Evolutionary conservation across 177 flowering plant species (phyloP), one percentile per base, ranked within the genome.

Genomic region (Vitis hybrid): DNA sequence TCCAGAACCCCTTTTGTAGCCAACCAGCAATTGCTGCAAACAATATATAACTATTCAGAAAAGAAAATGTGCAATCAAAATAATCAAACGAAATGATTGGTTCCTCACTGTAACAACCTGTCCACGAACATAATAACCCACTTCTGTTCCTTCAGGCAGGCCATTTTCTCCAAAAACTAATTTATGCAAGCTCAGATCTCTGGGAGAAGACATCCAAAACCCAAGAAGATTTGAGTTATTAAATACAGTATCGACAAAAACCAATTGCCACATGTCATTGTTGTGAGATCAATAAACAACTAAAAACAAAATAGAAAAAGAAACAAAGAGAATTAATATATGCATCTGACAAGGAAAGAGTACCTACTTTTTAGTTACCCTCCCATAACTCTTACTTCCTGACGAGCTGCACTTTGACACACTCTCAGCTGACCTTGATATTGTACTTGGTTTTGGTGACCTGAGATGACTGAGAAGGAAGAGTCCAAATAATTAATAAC

Each of bases 101-200:
- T 50, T 62, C 21, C 10, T 67, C 24, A 72, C 52, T 27, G 10
- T 59, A 70, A 70, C 72, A 51, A 93, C 99, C 97, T 89, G 67
- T 69, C 94, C 94, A 60, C 79, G 84, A 16, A 79, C 77, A 74
- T 78, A 87, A 79, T 93, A 95, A 3, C 81, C 85, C 57, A 96
- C 82, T 79, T 86, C 92, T 62, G 98, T 81, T 76, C 97, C 98
- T 65, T 96, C 97, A 55, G 91, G 89, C 64, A 96, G 80, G 12
- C 77, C 76, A 74, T 82, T 88, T 69, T 84, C 87, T 81, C 86
- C 83, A 75, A 96, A 91, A 2, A 92, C 97, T 78, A 84, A 69
- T 78, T 89, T 93, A 74, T 96, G 99, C 83, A 90, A 64, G 27
- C 89, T 70, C 74, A 88, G 69, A 80, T 93, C 92, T 83, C 99